A percentile compares a stretch with the other conserved stretches of the same genome.
These are phyloP conservation scores for Cytidiella melzeri DNA, from an alignment of 768 basidiomycete species.

Conservation along the genomic window DNA sequence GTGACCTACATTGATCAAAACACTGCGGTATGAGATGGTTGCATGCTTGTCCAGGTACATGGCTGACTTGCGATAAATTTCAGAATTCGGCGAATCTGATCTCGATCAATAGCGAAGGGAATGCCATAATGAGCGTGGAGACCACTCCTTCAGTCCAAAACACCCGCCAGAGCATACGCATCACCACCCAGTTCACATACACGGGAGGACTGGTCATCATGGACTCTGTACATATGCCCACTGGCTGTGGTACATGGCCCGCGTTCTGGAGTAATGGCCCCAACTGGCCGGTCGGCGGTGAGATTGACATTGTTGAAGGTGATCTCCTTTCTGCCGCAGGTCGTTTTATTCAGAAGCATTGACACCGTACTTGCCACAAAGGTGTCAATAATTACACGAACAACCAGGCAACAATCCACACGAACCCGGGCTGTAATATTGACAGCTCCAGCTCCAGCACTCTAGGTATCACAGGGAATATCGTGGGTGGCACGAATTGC, in stretches of 20 bases:
- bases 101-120: constrained; percentile 60
- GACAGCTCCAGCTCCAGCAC: constrained; percentile 38
- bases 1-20: constrained; percentile 62
- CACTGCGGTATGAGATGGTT: constrained; percentile 42
- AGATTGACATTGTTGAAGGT: constrained; percentile 81
- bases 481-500: constrained; percentile 71
- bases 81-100: constrained; percentile 55
- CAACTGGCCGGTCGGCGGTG: constrained; percentile 62
- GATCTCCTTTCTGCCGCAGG: neutral
- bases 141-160: constrained; percentile 63
- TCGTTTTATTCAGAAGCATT: neutral
- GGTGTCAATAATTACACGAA: constrained; percentile 72
- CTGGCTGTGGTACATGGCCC: constrained; percentile 86
- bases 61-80: neutral
- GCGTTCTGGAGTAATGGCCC: constrained; percentile 42
- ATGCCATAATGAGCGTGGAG: constrained; percentile 86
- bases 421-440: constrained; percentile 63
- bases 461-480: constrained; percentile 52
- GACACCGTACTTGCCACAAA: neutral
- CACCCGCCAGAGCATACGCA: constrained; percentile 72
- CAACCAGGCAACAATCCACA: constrained; percentile 82
- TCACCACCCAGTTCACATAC: constrained; percentile 55
- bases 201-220: constrained; percentile 69
- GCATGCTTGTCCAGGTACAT: constrained; percentile 1
- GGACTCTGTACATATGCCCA: constrained; percentile 86